phyloP scores from a whole-genome alignment of 352 stramenopile genomes.

The Phytophthora meadii region DNA sequence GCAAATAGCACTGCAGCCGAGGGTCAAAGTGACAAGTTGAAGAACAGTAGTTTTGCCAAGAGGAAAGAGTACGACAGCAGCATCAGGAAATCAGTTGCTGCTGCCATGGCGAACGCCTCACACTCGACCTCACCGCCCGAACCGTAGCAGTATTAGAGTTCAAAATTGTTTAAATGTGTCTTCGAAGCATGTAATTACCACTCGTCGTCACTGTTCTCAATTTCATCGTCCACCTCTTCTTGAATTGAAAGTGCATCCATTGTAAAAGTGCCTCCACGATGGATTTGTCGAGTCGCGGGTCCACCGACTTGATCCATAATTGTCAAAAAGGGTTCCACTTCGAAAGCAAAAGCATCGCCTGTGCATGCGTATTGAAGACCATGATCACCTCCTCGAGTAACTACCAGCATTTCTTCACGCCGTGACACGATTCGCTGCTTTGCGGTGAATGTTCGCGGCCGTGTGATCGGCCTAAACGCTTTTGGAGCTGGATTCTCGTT shows the following conservation, averaged over 20 bases:
- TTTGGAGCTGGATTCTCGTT: constrained; percentile 71
- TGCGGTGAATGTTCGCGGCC: constrained; percentile 54
- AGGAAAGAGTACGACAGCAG: constrained; percentile 75
- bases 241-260: constrained; percentile 24
- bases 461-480: constrained; percentile 77
- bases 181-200: constrained; percentile 36
- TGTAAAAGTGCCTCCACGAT: constrained; percentile 1
- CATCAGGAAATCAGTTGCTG: constrained; percentile 51
- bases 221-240: constrained; percentile 67
- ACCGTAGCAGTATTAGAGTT: constrained; percentile 15
- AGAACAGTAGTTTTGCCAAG: constrained; percentile 75
- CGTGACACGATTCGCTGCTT: constrained; percentile 54
- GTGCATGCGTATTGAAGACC: constrained; percentile 47
- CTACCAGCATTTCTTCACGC: constrained; percentile 48
- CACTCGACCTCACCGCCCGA: constrained; percentile 28
- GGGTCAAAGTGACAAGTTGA: constrained; percentile 54
- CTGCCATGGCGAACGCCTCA: constrained; percentile 19
- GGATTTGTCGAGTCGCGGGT: background rate
- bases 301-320: constrained; percentile 40
- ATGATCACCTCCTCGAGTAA: constrained; percentile 20
- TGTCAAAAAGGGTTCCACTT: constrained; percentile 74
- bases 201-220: constrained; percentile 67
- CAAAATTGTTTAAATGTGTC: constrained; percentile 39
- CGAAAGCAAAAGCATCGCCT: constrained; percentile 69
- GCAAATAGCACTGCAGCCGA: constrained; percentile 3